Percentiles rank a stretch among this genome's conserved stretches.
Evolutionary conservation across 2,329 filamentous ascomycete species (phyloP).

Genomic region (Ophiostoma fasciatum): DNA sequence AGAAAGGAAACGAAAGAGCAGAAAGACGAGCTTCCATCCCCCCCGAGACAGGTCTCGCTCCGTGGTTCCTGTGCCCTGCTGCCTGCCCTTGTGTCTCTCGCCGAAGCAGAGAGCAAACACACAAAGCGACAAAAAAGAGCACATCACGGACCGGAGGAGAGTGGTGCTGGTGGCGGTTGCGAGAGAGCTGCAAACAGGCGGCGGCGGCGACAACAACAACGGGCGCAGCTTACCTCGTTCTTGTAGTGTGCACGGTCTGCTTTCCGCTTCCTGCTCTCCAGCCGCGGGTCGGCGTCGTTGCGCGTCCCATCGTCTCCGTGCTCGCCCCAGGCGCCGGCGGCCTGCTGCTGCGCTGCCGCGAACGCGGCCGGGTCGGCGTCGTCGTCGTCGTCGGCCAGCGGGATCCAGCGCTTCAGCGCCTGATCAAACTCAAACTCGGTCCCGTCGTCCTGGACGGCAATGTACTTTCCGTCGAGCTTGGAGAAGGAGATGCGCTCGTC

Average conservation of each 20-base stretch:
- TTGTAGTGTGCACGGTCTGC: conserved; percentile 20
- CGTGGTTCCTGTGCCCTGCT: background rate
- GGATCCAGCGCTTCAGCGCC: conserved; percentile 59
- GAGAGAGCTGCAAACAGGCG: conserved; percentile 4
- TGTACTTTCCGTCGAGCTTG: conserved; percentile 65
- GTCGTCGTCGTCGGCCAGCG: conserved; percentile 22
- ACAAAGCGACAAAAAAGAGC: background rate
- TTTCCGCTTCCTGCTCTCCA: conserved; percentile 27
- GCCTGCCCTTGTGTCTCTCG: too few relatives aligned
- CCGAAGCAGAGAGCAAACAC: too few relatives aligned
- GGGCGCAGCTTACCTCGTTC: conserved; percentile 27
- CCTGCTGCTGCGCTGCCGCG: conserved; percentile 5
- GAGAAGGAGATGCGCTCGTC: conserved; percentile 81
- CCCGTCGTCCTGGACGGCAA: conserved; percentile 72
- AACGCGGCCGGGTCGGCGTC: conserved; percentile 11
- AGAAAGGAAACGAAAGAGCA: background rate
- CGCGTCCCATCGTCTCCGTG: background rate
- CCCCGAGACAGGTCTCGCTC: too few relatives aligned
- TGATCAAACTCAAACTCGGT: conserved; percentile 73
- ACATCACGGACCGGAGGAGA: too few relatives aligned
- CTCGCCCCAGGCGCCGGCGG: conserved; percentile 1
- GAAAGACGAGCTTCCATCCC: too few relatives aligned
- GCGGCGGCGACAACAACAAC: conserved; percentile 6
- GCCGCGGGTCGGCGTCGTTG: conserved; percentile 10
- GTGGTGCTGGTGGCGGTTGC: background rate